Conservation (phyloP, 2,329 filamentous ascomycete genomes). For the Dothistroma pini region DNA sequence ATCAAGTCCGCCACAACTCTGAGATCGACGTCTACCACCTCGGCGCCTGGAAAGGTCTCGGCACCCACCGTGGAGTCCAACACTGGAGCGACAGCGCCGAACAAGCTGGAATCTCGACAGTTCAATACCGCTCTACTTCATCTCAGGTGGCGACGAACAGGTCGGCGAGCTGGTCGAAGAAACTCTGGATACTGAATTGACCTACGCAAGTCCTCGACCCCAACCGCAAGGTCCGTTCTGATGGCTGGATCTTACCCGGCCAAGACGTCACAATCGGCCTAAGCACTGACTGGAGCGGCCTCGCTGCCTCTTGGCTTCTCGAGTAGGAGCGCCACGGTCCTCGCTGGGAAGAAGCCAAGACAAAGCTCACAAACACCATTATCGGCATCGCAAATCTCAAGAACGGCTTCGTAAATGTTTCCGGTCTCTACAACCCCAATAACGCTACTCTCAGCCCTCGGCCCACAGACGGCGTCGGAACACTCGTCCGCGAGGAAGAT, state of each 20-base stretch:
- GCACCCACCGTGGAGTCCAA: slow-evolving; percentile 60
- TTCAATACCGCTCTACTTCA: slow-evolving; percentile 56
- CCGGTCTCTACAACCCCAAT: slow-evolving; percentile 50
- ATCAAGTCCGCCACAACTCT: slow-evolving; percentile 55
- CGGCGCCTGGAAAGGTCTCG: slow-evolving; percentile 56
- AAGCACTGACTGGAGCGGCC: slow-evolving; percentile 57
- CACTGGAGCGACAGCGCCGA: slow-evolving; percentile 61
- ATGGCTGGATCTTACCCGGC: slow-evolving; percentile 45
- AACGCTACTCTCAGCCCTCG: slow-evolving; percentile 53
- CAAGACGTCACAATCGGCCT: slow-evolving; percentile 50
- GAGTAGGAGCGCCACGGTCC: slow-evolving; percentile 58
- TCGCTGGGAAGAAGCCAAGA: slow-evolving; percentile 51
- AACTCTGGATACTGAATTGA: slow-evolving; percentile 51
- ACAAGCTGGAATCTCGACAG: slow-evolving; percentile 58
- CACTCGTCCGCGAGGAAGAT: no score
- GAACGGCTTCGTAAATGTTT: slow-evolving; percentile 58
- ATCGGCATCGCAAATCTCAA: slow-evolving; percentile 53
- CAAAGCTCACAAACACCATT: slow-evolving; percentile 50
- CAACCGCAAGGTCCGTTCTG: slow-evolving; percentile 56
- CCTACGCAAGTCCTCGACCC: slow-evolving; percentile 55
- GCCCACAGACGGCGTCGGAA: slow-evolving; percentile 40
- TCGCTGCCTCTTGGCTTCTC: slow-evolving; percentile 57
- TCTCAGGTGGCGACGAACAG: slow-evolving; percentile 36
- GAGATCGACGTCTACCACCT: slow-evolving; percentile 62
- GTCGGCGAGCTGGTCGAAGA: slow-evolving; percentile 54